phyloP scores from a whole-genome alignment of 2,329 filamentous ascomycete species.

The Curvularia sp. region DNA sequence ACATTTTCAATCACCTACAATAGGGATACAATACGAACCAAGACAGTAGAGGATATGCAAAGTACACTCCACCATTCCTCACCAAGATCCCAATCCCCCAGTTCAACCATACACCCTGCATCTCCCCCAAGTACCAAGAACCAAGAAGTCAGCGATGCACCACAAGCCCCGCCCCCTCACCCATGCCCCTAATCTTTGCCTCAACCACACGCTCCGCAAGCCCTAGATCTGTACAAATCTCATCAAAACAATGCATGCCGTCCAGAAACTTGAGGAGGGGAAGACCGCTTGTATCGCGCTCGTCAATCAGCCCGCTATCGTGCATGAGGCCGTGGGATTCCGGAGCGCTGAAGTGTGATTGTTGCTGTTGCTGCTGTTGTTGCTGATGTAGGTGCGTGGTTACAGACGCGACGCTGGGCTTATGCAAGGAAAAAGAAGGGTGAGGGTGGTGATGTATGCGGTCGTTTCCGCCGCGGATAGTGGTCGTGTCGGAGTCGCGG shows the following conservation, averaged over 20 bases:
- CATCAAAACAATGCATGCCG: slow-evolving; percentile 78
- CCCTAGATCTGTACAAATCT: slow-evolving; percentile 79
- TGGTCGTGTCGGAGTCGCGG: slow-evolving; percentile 30
- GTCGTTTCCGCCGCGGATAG: slow-evolving; percentile 22
- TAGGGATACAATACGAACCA: too few relatives aligned
- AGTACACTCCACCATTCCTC: background rate
- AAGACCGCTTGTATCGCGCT: slow-evolving; percentile 31
- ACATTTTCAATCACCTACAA: too few relatives aligned
- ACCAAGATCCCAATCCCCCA: too few relatives aligned
- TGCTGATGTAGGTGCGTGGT: slow-evolving; percentile 14
- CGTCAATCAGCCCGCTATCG: slow-evolving; percentile 20
- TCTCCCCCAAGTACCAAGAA: too few relatives aligned
- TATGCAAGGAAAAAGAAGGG: slow-evolving; percentile 28
- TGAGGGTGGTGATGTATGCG: slow-evolving; percentile 22
- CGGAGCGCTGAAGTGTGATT: slow-evolving; percentile 10
- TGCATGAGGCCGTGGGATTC: slow-evolving; percentile 18
- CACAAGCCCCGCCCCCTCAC: slow-evolving; percentile 44
- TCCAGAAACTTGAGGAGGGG: slow-evolving; percentile 73
- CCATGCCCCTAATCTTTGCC: slow-evolving; percentile 64
- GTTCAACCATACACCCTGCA: too few relatives aligned
- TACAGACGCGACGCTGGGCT: slow-evolving; percentile 28
- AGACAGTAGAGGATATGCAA: too few relatives aligned
- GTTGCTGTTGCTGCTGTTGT: slow-evolving; percentile 6
- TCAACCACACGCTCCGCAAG: slow-evolving; percentile 74
- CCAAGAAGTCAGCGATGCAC: slow-evolving; percentile 25